Evolutionary conservation across 495 filamentous ascomycete genomes (phyloP).

Genomic region (Jackrogersella multiformis): DNA sequence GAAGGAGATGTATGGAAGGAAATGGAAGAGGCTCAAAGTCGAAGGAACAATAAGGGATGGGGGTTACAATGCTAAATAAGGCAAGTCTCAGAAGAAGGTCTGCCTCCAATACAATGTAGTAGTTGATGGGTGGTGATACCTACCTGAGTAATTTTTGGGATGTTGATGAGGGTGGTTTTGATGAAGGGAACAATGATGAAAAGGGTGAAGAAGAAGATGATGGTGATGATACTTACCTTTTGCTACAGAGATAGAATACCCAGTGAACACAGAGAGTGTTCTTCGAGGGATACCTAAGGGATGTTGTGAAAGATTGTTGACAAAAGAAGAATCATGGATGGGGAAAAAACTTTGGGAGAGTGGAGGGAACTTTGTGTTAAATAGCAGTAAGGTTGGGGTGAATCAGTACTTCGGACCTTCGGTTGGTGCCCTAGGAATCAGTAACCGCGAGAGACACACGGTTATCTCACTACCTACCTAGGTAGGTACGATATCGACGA

Average conservation of each 20-base stretch:
- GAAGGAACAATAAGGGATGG: neutral
- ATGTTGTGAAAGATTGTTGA: constrained; percentile 21
- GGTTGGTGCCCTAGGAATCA: no score
- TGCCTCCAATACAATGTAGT: neutral
- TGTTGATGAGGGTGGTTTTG: neutral
- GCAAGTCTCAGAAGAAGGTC: neutral
- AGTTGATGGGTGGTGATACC: neutral
- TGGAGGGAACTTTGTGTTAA: neutral
- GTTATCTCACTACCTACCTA: no score
- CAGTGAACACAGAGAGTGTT: no score
- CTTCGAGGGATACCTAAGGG: no score
- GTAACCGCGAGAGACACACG: no score
- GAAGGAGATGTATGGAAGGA: neutral
- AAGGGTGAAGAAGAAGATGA: constrained; percentile 29
- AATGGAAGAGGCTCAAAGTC: neutral
- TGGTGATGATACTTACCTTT: constrained; percentile 12
- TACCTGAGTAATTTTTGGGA: no score
- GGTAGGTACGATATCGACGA: no score
- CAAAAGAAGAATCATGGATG: neutral
- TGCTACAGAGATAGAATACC: no score
- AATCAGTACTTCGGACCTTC: no score
- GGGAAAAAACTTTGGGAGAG: neutral
- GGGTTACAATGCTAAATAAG: neutral
- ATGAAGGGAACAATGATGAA: constrained; percentile 2
- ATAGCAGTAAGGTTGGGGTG: neutral